Conservation (phyloP, 1,139 yeast genomes). For the Kazachstania sp. region DNA sequence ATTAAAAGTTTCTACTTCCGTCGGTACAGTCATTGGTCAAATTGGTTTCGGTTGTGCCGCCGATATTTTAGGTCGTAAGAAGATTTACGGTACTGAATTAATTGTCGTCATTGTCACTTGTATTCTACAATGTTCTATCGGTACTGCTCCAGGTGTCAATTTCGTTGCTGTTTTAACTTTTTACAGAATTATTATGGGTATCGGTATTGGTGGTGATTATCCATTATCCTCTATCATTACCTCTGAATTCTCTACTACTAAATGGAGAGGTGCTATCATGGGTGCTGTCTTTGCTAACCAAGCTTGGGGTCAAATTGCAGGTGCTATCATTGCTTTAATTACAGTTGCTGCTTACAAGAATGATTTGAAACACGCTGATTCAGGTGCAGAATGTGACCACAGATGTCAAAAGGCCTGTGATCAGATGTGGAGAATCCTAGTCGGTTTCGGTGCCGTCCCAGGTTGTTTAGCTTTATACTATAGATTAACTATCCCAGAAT, state of each 20-base stretch:
- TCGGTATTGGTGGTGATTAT: conserved; percentile 99
- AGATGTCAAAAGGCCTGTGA: conserved; percentile 69
- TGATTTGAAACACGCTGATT: conserved; percentile 42
- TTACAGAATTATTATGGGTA: conserved; percentile 78
- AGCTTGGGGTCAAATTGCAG: conserved; percentile 86
- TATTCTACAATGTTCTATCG: conserved; percentile 63
- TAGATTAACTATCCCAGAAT: conserved; percentile 89
- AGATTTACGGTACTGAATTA: conserved; percentile 79
- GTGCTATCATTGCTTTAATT: conserved; percentile 70
- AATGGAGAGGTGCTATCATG: conserved; percentile 96
- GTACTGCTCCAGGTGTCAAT: conserved; percentile 58
- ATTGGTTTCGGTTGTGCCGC: conserved; percentile 77
- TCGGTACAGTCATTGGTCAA: conserved; percentile 93
- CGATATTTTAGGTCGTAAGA: conserved; percentile 81
- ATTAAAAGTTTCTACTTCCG: conserved; percentile 80
- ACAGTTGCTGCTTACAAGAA: conserved; percentile 66
- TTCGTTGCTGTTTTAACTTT: conserved; percentile 67
- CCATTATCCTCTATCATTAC: conserved; percentile 92
- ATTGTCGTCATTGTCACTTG: conserved; percentile 77
- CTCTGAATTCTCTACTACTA: conserved; percentile 81
- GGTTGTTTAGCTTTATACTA: conserved; percentile 75
- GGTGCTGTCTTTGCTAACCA: conserved; percentile 89
- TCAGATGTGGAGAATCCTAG: conserved; percentile 86
- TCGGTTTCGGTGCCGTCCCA: conserved; percentile 87
- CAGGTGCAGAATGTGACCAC: conserved; percentile 51